phyloP scores from a whole-genome alignment of 371 early-diverging fungal genomes.

The Actinomucor elegans region DNA sequence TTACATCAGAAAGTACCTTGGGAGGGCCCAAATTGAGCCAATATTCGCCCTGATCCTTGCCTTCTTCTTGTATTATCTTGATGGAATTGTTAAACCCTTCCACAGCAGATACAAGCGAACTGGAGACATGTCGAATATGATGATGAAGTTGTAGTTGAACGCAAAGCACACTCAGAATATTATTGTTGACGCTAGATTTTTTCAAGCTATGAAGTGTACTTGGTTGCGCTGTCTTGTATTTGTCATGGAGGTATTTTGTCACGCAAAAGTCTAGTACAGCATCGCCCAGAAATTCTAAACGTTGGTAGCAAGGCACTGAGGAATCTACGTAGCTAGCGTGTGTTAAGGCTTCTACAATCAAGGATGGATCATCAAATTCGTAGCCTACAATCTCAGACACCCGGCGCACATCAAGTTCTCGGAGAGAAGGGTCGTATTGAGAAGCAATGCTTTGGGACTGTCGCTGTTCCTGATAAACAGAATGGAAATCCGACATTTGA shows the following conservation, averaged over 20 bases:
- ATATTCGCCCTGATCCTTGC: conserved; percentile 61
- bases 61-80: conserved; percentile 24
- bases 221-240: conserved; percentile 56
- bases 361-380: conserved; percentile 61
- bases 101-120: conserved; percentile 44
- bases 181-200: conserved; percentile 82
- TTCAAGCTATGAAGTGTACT: conserved; percentile 70
- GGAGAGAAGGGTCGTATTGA: background rate
- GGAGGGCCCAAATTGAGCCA: conserved; percentile 75
- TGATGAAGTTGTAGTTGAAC: conserved; percentile 59
- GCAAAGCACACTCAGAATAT: conserved; percentile 72
- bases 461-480: conserved; percentile 4
- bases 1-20: conserved; percentile 83
- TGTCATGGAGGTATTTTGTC: conserved; percentile 66
- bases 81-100: conserved; percentile 39
- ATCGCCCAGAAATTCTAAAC: conserved; percentile 93
- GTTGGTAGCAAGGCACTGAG: conserved; percentile 73
- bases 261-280: conserved; percentile 81
- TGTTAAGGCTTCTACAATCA: conserved; percentile 82
- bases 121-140: conserved; percentile 64
- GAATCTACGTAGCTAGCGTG: conserved; percentile 69
- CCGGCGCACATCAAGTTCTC: conserved; percentile 10
- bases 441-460: background rate
- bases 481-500: conserved; percentile 46
- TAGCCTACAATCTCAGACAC: conserved; percentile 68